Evolutionary conservation across 331 rosid species (phyloP).

Genomic region (Telfairia occidentalis): DNA sequence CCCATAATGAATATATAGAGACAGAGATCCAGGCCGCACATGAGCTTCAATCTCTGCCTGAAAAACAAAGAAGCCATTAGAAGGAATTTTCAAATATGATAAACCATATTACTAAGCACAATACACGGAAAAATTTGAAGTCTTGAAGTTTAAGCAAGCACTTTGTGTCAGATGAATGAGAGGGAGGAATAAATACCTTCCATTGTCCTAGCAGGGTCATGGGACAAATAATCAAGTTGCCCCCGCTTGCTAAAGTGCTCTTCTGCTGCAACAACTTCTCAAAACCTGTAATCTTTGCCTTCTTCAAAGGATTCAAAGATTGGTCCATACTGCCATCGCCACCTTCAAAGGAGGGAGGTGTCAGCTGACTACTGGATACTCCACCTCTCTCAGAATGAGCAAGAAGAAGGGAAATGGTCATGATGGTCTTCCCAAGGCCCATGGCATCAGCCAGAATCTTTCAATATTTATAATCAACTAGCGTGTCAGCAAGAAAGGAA

Average conservation of each 20-base stretch:
- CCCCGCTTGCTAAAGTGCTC: conserved; percentile 45
- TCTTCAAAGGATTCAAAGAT: conserved; percentile 28
- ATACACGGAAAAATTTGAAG: not conserved
- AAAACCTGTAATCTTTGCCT: conserved; percentile 52
- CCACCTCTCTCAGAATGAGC: conserved; percentile 59
- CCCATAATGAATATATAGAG: conserved; percentile 79
- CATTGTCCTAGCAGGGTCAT: conserved; percentile 94
- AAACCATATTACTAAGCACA: not conserved
- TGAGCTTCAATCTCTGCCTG: conserved; percentile 96
- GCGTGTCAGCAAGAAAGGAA: not conserved
- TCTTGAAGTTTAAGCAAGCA: not conserved
- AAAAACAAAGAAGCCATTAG: conserved; percentile 5
- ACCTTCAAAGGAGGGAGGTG: conserved; percentile 29
- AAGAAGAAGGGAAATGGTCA: conserved; percentile 85
- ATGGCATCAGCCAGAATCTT: conserved; percentile 98
- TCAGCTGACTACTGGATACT: conserved; percentile 33
- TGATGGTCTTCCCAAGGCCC: conserved; percentile 97
- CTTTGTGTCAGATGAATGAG: not conserved
- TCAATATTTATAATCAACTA: conserved; percentile 14
- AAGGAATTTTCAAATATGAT: not conserved
- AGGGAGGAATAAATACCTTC: conserved; percentile 48
- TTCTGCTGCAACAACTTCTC: conserved; percentile 49
- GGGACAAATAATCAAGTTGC: conserved; percentile 77
- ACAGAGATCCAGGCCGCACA: conserved; percentile 57
- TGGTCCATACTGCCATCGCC: conserved; percentile 25